Percentiles rank a stretch among this genome's conserved stretches.
phyloP scores from a whole-genome alignment of 2,329 filamentous ascomycete species.

The Pseudonectria foliicola region DNA sequence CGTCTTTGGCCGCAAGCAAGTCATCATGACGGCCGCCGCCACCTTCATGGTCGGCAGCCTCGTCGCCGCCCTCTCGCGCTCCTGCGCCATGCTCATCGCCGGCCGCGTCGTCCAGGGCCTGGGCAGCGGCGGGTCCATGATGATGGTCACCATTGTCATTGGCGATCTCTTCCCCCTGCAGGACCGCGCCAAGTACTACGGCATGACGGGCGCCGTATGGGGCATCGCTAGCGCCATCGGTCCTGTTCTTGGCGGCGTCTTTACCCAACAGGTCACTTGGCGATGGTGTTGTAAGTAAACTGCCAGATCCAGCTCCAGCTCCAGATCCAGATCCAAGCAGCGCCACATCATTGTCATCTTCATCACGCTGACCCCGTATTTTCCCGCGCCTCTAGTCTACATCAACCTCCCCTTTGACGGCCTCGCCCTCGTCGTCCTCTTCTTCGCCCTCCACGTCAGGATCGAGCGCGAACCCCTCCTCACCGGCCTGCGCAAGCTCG shows the following conservation, averaged over 20 bases:
- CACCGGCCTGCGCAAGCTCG: conserved; percentile 55
- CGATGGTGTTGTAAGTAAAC: conserved; percentile 49
- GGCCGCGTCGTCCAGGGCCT: conserved; percentile 25
- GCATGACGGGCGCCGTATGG: conserved; percentile 48
- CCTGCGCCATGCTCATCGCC: conserved; percentile 40
- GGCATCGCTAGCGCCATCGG: conserved; percentile 58
- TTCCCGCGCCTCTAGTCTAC: conserved; percentile 31
- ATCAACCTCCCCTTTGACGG: conserved; percentile 50
- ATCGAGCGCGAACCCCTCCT: conserved; percentile 57
- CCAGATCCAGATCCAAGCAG: no score
- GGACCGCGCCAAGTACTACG: conserved; percentile 43
- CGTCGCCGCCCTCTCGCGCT: conserved; percentile 41
- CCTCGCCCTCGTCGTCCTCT: conserved; percentile 36
- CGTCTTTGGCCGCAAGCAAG: conserved; percentile 42
- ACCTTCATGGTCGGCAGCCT: conserved; percentile 47
- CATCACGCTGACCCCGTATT: no score
- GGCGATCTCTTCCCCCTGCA: conserved; percentile 46
- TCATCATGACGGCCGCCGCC: conserved; percentile 31
- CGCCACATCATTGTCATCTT: no score
- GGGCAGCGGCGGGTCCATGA: conserved; percentile 15
- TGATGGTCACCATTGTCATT: conserved; percentile 27
- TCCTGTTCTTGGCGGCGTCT: conserved; percentile 59
- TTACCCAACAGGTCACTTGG: conserved; percentile 56
- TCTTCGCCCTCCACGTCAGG: conserved; percentile 60
- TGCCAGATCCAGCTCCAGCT: no score